phyloP scores from a whole-genome alignment of 306 rosid genomes.

The Notholithocarpus densiflorus region DNA sequence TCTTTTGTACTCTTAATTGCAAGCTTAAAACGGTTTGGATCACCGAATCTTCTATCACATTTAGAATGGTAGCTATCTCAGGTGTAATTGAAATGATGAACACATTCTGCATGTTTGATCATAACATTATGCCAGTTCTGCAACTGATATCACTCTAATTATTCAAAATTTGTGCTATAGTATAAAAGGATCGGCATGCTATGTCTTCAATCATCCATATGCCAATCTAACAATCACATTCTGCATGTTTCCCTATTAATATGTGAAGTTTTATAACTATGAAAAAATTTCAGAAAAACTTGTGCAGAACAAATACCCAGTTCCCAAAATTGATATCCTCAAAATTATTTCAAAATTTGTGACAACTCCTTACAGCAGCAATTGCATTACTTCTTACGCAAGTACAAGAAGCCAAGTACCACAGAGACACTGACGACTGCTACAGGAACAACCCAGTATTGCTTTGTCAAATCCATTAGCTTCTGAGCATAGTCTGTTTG shows the following conservation, averaged over 20 bases:
- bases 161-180: not conserved
- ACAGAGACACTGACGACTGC: conserved; percentile 58
- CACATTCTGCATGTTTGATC: too few relatives aligned
- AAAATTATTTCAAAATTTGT: conserved; percentile 39
- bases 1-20: too few relatives aligned
- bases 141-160: too few relatives aligned
- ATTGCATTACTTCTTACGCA: conserved; percentile 46
- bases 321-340: conserved; percentile 7
- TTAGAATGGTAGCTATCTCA: too few relatives aligned
- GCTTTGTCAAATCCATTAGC: conserved; percentile 44
- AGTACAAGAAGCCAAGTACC: conserved; percentile 49
- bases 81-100: too few relatives aligned
- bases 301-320: conserved; percentile 2
- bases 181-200: not conserved
- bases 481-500: conserved; percentile 25
- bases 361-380: conserved; percentile 11
- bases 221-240: conserved; percentile 19
- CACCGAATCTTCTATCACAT: too few relatives aligned
- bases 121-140: too few relatives aligned
- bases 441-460: conserved; percentile 55
- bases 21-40: too few relatives aligned
- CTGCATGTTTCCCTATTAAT: not conserved
- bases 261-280: not conserved
- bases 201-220: conserved; percentile 6
- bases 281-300: not conserved